A percentile compares a stretch with the other conserved stretches of the same genome.
phyloP scores from a whole-genome alignment of 345 rosid species.

The Physaria fendleri region DNA sequence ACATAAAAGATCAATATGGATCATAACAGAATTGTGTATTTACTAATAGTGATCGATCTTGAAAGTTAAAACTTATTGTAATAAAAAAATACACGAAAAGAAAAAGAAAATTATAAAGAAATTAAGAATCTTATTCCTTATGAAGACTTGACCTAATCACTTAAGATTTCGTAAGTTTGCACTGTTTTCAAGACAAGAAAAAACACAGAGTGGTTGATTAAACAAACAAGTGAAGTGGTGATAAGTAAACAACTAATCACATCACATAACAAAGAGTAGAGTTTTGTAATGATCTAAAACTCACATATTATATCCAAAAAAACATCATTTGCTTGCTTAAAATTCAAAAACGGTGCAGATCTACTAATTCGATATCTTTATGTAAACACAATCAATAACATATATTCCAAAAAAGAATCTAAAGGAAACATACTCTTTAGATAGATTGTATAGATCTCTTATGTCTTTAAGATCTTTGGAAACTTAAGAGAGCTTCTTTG shows the following conservation, averaged over 20 bases:
- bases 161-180: conserved; percentile 15
- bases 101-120: neutral
- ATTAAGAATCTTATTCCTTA: neutral
- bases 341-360: conserved; percentile 21
- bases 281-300: conserved; percentile 2
- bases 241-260: neutral
- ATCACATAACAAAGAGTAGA: neutral
- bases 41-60: neutral
- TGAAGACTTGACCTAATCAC: conserved; percentile 28
- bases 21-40: neutral
- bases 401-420: neutral
- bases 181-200: conserved; percentile 16
- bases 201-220: conserved; percentile 5
- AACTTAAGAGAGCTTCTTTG: neutral
- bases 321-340: neutral
- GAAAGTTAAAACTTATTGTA: neutral
- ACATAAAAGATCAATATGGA: neutral
- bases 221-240: conserved; percentile 14
- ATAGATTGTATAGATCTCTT: conserved; percentile 9
- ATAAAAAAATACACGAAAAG: neutral
- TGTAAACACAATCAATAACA: conserved; percentile 2
- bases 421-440: conserved; percentile 3
- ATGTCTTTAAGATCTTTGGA: neutral
- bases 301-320: neutral
- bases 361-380: neutral